A percentile compares a stretch with the other conserved stretches of the same genome.
These are phyloP conservation scores for Leishmania major DNA, from an alignment of 208 protist genomes.

Conservation along the genomic window DNA sequence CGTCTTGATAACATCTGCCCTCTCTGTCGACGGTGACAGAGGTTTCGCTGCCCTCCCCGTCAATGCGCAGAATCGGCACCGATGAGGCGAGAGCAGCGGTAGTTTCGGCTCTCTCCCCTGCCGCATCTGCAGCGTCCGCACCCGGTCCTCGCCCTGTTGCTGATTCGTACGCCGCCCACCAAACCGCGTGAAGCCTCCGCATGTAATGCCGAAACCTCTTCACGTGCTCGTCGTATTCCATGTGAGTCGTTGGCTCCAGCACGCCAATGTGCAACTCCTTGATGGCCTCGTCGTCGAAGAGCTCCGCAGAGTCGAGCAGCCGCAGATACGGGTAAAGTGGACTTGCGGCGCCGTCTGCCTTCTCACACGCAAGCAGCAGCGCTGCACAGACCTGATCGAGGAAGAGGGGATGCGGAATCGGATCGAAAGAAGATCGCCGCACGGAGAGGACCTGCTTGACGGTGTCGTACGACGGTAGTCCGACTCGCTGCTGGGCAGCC, in stretches of 20 bases:
- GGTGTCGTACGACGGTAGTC: constrained; percentile 35
- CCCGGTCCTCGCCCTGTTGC: not conserved
- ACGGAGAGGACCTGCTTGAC: constrained; percentile 37
- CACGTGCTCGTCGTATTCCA: constrained; percentile 70
- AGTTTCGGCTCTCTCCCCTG: too few species aligned
- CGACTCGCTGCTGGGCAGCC: constrained; percentile 27
- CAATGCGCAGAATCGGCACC: not conserved
- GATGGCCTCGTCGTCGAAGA: constrained; percentile 69
- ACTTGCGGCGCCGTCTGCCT: constrained; percentile 42
- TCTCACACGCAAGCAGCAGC: constrained; percentile 57
- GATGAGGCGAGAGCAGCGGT: not conserved
- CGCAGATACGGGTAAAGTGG: constrained; percentile 52
- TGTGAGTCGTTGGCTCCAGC: constrained; percentile 50
- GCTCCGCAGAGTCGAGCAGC: constrained; percentile 24
- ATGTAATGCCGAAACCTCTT: constrained; percentile 55
- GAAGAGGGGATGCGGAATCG: constrained; percentile 61
- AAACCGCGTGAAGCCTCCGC: constrained; percentile 49
- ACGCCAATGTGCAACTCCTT: constrained; percentile 59
- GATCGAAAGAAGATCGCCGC: constrained; percentile 51
- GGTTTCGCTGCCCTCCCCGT: not conserved
- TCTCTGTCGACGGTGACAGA: not conserved
- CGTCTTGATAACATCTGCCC: not conserved
- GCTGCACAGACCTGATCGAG: constrained; percentile 72
- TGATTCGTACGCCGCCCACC: constrained; percentile 43
- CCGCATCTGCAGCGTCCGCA: not conserved